Evolutionary conservation across 805 yeast species (phyloP).

Genomic region (Danielia reshetovae): DNA sequence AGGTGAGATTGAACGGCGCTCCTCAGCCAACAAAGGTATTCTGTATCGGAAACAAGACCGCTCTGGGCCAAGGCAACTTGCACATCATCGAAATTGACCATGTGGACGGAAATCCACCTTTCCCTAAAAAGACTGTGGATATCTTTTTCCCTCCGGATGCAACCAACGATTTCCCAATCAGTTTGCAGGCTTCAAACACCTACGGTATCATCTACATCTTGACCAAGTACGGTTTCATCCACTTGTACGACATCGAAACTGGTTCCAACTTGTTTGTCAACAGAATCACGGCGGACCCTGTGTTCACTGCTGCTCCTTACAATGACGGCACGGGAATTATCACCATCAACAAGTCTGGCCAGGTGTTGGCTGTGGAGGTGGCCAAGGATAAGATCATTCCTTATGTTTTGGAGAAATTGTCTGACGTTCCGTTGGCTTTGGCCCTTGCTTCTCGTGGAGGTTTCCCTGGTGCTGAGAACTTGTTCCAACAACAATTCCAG

Average conservation of each 20-base stretch:
- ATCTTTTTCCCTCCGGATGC: constrained; percentile 97
- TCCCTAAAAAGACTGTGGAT: constrained; percentile 85
- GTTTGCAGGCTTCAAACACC: constrained; percentile 78
- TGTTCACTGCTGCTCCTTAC: constrained; percentile 80
- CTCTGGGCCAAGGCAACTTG: constrained; percentile 65
- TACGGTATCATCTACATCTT: constrained; percentile 86
- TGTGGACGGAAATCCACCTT: constrained; percentile 76
- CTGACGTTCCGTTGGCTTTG: constrained; percentile 83
- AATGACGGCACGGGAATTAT: constrained; percentile 77
- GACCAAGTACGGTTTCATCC: constrained; percentile 96
- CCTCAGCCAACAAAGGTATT: constrained; percentile 75
- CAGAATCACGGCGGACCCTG: constrained; percentile 93
- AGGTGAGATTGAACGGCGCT: constrained; percentile 69
- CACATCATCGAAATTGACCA: constrained; percentile 97
- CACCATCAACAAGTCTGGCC: constrained; percentile 92
- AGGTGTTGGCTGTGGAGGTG: constrained; percentile 88
- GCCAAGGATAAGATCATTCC: constrained; percentile 83
- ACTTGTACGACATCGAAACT: constrained; percentile 88
- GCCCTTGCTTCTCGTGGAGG: constrained; percentile 93
- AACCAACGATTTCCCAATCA: constrained; percentile 91
- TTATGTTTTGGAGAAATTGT: constrained; percentile 79
- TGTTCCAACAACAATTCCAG: constrained; percentile 89
- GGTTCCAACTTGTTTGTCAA: constrained; percentile 92
- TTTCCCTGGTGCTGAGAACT: constrained; percentile 92
- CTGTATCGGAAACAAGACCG: constrained; percentile 87